These are phyloP conservation scores for Thermothielavioides terrestris DNA, from an alignment of 495 filamentous ascomycete species.

Conservation along the genomic window DNA sequence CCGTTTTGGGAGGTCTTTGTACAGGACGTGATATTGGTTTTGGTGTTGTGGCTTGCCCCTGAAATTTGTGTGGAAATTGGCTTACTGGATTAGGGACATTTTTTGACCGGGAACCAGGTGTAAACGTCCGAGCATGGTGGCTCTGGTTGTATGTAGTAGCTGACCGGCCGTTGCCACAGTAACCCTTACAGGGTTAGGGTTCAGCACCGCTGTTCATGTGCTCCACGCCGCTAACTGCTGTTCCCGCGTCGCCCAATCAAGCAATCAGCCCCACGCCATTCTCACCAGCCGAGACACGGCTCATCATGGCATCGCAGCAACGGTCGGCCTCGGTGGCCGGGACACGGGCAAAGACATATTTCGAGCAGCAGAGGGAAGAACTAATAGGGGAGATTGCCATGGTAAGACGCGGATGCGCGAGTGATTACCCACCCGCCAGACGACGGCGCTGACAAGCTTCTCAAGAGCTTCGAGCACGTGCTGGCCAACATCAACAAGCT, in stretches of 20 bases:
- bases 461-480: conserved; percentile 80
- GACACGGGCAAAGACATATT: conserved; percentile 43
- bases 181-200: background rate
- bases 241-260: background rate
- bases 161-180: background rate
- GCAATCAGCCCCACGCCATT: background rate
- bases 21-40: too few species aligned
- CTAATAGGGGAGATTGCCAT: conserved; percentile 71
- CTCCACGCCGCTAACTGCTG: too few species aligned
- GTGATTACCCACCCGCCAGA: background rate
- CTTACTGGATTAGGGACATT: too few species aligned
- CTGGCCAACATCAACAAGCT: conserved; percentile 94
- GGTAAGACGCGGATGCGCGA: conserved; percentile 33
- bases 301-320: conserved; percentile 30
- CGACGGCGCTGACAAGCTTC: background rate
- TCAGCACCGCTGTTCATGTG: too few species aligned
- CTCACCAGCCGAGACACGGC: too few species aligned
- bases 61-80: too few species aligned
- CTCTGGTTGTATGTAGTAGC: too few species aligned
- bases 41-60: too few species aligned
- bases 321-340: conserved; percentile 27
- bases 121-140: too few species aligned
- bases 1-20: too few species aligned
- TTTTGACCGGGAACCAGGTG: too few species aligned
- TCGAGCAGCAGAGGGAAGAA: conserved; percentile 74